Base-by-base conservation (phyloP, 495 filamentous ascomycete species). In the Podospora didyma region DNA sequence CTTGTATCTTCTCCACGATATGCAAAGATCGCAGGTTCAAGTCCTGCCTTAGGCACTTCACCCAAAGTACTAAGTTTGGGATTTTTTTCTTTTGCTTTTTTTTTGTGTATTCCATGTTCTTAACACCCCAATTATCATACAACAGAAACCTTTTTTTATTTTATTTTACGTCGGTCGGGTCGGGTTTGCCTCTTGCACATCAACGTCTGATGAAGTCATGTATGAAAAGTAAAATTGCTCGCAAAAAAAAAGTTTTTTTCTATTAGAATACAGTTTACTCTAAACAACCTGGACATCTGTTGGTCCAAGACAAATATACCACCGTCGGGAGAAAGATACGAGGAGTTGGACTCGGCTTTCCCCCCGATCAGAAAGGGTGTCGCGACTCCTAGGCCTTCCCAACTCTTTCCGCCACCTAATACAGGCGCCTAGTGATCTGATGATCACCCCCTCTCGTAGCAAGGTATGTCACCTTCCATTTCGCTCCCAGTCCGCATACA, bases 21-120 rank as follows among this genome's bases (percentile, higher is more conserved):
- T 66, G 63, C 63, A 66, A 66, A 66, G 63, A 66, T 66, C 63
- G 63, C 63, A 61, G 63, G 63, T 66, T 66, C 63, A 57, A 66
- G 63, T 66, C 63, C 63, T 58, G 63, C 63, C 63, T 55, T 56
- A 63, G 63, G 63, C 61, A 66, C 46, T 28, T 14, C 1, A 31
- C 7, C 47, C 24, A 35, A 14, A 7, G 14, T 35, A 37, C 9
- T 37, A 37, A 10, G 9, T 37, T 16, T 37, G 34, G 9, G 16
- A 16, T 37, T 37, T 16, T 2, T 16, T 16, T 37, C 16, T 16
- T 37, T 37, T 37, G 34, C 34, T 2, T 37, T 37, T 37, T 37
- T 16, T 7, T 37, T 37, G 2, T 37, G 34, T 7, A 37, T 10
- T 2, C 9, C 34, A 37, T n/a, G n/a, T n/a, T n/a, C n/a, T n/a